Evolutionary conservation across 768 basidiomycete species (phyloP), one percentile per base, ranked within the genome.

Genomic region (Neoboletus brunneissimus): DNA sequence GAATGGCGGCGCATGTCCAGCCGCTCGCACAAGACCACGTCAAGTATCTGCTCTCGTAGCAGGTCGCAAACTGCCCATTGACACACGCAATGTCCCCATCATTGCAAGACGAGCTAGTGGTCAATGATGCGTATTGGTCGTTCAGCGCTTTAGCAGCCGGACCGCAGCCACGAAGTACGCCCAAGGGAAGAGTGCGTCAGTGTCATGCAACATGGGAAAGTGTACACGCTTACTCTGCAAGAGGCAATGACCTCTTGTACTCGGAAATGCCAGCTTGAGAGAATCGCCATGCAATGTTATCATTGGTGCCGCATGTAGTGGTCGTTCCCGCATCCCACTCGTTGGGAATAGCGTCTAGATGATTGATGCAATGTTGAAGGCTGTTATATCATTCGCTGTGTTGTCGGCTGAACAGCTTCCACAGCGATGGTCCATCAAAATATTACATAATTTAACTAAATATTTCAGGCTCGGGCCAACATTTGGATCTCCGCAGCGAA

Each of bases 71-170:
- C 45, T 53, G 35, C 23, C 61, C 64, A 20, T 22, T n/a, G 43
- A 67, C 45, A 43, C 66, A 68, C 29, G 66, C 66, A 23, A 54
- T 1, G 1, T 67, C 41, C 3, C 61, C 66, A 13, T 59, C 45
- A 8, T 41, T 55, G 50, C 66, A 67, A 18, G 64, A 16, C 22
- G 64, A 67, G 55, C 23, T 54, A 18, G 48, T 31, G n/a, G 55
- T 59, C 40, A 67, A 43, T 4, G 58, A 12, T 0, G 35, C 38
- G 20, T 67, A 67, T 34, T 67, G 58, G 35, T 65, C 59, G 25
- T 67, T 67, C n/a, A 67, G 53, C 22, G 57, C 61, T n/a, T 65
- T 55, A 13, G 66, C 61, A 45, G 64, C 66, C 22, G 59, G 63
- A 25, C 25, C 25, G 25, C 2, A 25, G 56, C 47, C 42, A 64